Conservation (phyloP, 306 rosid species). For the Vigna mungo region DNA sequence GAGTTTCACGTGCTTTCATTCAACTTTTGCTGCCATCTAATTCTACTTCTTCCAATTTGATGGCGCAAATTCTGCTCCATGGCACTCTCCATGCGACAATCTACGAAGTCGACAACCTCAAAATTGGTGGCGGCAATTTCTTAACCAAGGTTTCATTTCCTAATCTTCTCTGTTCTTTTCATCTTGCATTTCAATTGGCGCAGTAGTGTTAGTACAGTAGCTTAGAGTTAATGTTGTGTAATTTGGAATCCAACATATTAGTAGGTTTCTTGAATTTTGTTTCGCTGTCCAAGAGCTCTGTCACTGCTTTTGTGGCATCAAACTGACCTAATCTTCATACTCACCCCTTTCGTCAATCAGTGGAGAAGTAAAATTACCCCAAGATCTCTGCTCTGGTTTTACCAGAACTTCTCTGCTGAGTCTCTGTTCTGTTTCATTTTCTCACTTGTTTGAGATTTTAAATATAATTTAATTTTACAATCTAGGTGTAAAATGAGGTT, state of each 20-base stretch:
- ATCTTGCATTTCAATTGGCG: neutral
- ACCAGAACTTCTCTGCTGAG: neutral
- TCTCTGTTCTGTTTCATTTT: neutral
- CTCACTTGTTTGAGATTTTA: too few relatives aligned
- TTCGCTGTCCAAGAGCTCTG: neutral
- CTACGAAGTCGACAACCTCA: constrained; percentile 71
- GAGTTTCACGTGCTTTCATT: neutral
- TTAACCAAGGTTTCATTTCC: constrained; percentile 35
- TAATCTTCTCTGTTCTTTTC: too few relatives aligned
- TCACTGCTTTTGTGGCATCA: neutral
- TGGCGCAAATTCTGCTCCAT: constrained; percentile 78
- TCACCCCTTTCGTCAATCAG: too few relatives aligned
- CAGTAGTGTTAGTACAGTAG: neutral
- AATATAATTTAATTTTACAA: too few relatives aligned
- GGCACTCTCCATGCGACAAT: constrained; percentile 91
- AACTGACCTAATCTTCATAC: neutral
- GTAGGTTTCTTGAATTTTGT: neutral
- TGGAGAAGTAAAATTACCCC: neutral
- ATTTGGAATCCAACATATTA: neutral
- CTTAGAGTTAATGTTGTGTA: neutral
- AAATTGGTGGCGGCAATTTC: constrained; percentile 11
- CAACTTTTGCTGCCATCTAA: too few relatives aligned
- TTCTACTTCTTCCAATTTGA: constrained; percentile 3
- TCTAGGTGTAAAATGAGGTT: too few relatives aligned
- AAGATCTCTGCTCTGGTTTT: too few relatives aligned